Conservation (phyloP, 306 rosid species). For the Senna siamea region DNA sequence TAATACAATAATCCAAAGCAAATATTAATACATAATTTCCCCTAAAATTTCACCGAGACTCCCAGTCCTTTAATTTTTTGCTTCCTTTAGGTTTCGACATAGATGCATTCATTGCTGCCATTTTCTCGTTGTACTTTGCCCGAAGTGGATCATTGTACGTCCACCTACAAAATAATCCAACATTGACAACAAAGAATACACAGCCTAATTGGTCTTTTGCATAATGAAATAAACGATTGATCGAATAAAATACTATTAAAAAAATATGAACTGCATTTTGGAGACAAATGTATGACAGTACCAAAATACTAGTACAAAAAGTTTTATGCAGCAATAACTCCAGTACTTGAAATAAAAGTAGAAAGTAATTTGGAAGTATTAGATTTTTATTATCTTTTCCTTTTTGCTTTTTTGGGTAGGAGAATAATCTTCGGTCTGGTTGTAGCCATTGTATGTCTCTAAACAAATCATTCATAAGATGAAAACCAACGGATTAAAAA, state of each 20-base stretch:
- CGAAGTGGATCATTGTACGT: slow-evolving; percentile 98
- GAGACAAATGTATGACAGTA: no score
- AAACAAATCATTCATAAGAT: neutral
- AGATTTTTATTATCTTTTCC: neutral
- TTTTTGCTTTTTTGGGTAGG: neutral
- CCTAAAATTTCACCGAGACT: slow-evolving; percentile 59
- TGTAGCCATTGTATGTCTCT: neutral
- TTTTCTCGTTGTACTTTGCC: slow-evolving; percentile 85
- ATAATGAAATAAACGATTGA: slow-evolving; percentile 4
- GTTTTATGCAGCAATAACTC: neutral
- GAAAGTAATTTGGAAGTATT: no score
- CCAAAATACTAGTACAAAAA: neutral
- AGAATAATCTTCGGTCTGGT: slow-evolving; percentile 1
- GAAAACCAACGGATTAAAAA: neutral
- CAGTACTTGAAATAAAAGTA: neutral
- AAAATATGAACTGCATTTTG: no score
- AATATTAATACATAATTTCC: neutral
- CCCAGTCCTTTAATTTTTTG: slow-evolving; percentile 91
- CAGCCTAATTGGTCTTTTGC: neutral
- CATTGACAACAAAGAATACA: slow-evolving; percentile 9
- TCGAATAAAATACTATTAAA: no score
- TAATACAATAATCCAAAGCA: slow-evolving; percentile 25
- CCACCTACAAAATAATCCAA: slow-evolving; percentile 89
- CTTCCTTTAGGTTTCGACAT: slow-evolving; percentile 87
- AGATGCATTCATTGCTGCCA: slow-evolving; percentile 89